These are phyloP conservation scores for Microdochium trichocladiopsis DNA, from an alignment of 2,329 filamentous ascomycete species.

Conservation along the genomic window DNA sequence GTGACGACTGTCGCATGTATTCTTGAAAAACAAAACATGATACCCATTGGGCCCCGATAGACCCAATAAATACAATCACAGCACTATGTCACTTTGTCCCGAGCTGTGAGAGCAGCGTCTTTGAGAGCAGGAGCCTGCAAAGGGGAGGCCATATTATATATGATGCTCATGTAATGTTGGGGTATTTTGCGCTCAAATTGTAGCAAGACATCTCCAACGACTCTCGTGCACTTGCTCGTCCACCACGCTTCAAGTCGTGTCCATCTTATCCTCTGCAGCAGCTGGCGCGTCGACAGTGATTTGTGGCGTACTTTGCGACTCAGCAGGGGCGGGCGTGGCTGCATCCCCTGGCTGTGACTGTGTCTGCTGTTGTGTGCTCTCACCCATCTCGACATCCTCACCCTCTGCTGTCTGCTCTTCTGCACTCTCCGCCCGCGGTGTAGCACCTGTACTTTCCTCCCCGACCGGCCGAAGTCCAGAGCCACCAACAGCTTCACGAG, in stretches of 20 bases:
- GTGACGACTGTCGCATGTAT: too few species aligned
- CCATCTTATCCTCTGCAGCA: conserved; percentile 55
- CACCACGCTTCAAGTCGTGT: conserved; percentile 37
- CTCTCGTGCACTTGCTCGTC: neutral
- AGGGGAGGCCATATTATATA: too few species aligned
- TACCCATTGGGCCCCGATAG: neutral
- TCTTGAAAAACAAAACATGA: too few species aligned
- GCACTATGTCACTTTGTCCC: neutral
- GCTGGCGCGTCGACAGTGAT: conserved; percentile 43
- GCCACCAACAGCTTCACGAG: neutral
- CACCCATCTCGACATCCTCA: conserved; percentile 25
- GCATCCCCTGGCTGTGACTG: conserved; percentile 7
- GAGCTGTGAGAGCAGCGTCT: too few species aligned
- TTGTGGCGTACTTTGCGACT: conserved; percentile 25
- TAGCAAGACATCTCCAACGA: neutral
- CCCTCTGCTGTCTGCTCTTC: conserved; percentile 30
- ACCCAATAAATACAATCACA: neutral
- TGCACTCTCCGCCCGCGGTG: conserved; percentile 15
- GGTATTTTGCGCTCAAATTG: neutral
- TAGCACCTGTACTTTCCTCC: conserved; percentile 4
- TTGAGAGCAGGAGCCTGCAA: too few species aligned
- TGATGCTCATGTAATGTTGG: neutral
- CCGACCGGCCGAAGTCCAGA: neutral
- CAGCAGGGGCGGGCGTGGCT: conserved; percentile 1
- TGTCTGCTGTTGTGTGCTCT: conserved; percentile 26